Percentiles rank a stretch among this genome's conserved stretches.
phyloP scores from a whole-genome alignment of 2,329 filamentous ascomycete genomes.

The Xylaria sp. region DNA sequence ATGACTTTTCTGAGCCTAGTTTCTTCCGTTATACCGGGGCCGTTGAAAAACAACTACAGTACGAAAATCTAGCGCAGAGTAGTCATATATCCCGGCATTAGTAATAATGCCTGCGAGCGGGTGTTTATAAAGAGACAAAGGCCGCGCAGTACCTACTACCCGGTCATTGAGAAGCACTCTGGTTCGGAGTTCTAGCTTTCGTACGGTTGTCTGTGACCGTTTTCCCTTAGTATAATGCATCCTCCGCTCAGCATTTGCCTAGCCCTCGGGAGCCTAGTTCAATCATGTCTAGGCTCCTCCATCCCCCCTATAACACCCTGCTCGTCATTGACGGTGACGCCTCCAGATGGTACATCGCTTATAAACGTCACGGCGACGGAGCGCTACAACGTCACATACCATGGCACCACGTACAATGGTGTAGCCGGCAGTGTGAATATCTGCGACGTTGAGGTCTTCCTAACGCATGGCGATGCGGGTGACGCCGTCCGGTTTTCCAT shows the following conservation, averaged over 20 bases:
- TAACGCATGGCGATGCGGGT: slow-evolving; percentile 41
- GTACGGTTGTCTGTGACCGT: not conserved
- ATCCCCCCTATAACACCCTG: slow-evolving; percentile 22
- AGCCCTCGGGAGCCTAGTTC: slow-evolving; percentile 22
- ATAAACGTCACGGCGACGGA: slow-evolving; percentile 40
- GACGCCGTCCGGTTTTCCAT: slow-evolving; percentile 40
- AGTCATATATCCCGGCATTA: not conserved
- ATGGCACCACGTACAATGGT: slow-evolving; percentile 36
- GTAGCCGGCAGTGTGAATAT: slow-evolving; percentile 35
- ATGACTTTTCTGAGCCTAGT: slow-evolving; percentile 6
- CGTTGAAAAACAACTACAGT: not conserved
- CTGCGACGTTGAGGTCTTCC: slow-evolving; percentile 41
- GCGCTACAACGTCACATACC: slow-evolving; percentile 38
- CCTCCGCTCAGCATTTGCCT: slow-evolving; percentile 8
- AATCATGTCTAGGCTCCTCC: slow-evolving; percentile 13
- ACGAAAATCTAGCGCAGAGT: too few relatives aligned
- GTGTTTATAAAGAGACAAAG: slow-evolving; percentile 1
- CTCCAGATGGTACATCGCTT: slow-evolving; percentile 36
- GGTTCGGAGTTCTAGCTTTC: not conserved
- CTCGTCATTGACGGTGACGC: slow-evolving; percentile 36
- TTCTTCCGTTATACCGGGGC: not conserved
- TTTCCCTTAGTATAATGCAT: slow-evolving; percentile 11
- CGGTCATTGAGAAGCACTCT: not conserved
- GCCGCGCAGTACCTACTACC: not conserved
- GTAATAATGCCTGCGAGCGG: slow-evolving; percentile 13